Conservation (phyloP, 2,329 filamentous ascomycete species). For the Eurotiales sp. region DNA sequence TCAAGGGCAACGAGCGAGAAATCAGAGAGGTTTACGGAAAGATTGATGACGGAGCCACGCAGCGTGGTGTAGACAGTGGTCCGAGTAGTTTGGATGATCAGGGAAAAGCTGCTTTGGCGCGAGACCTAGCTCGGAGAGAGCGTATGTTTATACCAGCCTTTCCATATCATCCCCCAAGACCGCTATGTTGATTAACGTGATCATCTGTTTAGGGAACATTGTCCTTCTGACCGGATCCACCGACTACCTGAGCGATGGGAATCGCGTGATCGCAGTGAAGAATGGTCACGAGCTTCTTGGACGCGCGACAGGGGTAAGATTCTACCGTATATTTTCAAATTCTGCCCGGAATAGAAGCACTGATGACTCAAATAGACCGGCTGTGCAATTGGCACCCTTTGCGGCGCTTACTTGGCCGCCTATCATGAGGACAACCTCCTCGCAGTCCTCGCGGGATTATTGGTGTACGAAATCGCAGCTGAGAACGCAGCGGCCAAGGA, state of each 20-base stretch:
- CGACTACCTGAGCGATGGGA: conserved; percentile 75
- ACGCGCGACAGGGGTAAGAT: conserved; percentile 45
- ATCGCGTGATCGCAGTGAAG: conserved; percentile 60
- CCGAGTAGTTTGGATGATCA: conserved; percentile 50
- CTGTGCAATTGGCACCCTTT: conserved; percentile 77
- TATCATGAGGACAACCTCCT: conserved; percentile 62
- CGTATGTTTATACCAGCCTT: conserved; percentile 38
- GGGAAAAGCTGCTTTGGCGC: conserved; percentile 62
- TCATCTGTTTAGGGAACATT: conserved; percentile 56
- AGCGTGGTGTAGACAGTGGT: conserved; percentile 81
- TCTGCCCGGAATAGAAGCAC: no score
- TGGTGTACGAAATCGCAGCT: conserved; percentile 76
- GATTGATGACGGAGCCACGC: conserved; percentile 48
- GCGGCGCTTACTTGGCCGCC: conserved; percentile 71
- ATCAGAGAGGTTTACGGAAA: conserved; percentile 67
- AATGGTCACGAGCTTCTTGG: conserved; percentile 67
- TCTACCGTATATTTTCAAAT: no score
- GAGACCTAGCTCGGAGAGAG: conserved; percentile 63
- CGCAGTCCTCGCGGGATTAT: conserved; percentile 67
- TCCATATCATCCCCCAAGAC: no score
- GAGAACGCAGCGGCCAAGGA: conserved; percentile 58
- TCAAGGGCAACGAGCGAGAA: conserved; percentile 93
- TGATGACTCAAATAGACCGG: conserved; percentile 66
- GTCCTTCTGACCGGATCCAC: conserved; percentile 77
- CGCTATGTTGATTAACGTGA: no score